phyloP scores from a whole-genome alignment of 2,329 filamentous ascomycete genomes.

The Aspergillus pseudotamarii region DNA sequence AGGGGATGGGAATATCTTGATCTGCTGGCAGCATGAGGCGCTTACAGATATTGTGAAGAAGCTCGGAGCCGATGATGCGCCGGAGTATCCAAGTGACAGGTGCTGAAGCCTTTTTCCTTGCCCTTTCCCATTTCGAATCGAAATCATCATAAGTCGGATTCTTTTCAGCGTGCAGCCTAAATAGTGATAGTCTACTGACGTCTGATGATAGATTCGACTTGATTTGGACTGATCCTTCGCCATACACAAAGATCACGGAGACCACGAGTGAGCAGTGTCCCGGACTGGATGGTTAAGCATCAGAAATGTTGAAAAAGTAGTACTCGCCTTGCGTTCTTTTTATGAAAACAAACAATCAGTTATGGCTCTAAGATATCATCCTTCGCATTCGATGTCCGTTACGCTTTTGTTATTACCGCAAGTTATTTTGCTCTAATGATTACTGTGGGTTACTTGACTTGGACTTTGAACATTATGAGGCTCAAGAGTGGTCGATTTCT shows the following conservation, averaged over 20 bases:
- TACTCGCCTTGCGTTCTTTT: background rate
- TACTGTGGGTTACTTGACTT: background rate
- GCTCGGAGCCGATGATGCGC: conserved; percentile 55
- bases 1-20: conserved; percentile 60
- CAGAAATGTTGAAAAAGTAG: background rate
- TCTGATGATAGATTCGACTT: conserved; percentile 48
- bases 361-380: background rate
- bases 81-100: conserved; percentile 54
- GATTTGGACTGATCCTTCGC: conserved; percentile 60
- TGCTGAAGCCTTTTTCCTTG: conserved; percentile 26
- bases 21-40: conserved; percentile 64
- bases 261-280: conserved; percentile 57
- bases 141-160: background rate
- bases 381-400: background rate
- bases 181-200: background rate
- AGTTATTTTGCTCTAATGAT: background rate
- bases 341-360: background rate
- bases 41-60: conserved; percentile 56
- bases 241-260: conserved; percentile 52
- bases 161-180: background rate
- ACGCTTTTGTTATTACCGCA: background rate
- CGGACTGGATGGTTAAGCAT: conserved; percentile 49
- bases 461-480: background rate
- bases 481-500: too few relatives aligned
- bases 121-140: conserved; percentile 1